Evolutionary conservation across 1,284 basidiomycete species (phyloP), one percentile per base, ranked within the genome.

Genomic region (Somion occarium): DNA sequence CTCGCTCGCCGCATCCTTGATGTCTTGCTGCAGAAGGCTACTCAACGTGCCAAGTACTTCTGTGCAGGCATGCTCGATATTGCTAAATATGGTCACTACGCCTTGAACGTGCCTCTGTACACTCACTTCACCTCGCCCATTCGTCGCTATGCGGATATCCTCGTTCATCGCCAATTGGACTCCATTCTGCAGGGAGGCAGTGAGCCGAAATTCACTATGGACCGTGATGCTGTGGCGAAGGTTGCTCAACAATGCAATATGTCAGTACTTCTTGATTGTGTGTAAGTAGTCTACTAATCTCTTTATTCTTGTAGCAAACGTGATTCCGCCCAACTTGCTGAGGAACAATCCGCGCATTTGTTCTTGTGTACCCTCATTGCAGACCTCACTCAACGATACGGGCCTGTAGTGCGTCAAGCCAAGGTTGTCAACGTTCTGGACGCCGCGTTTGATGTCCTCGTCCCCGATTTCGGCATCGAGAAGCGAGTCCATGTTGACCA

Each of bases 11-110:
- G 80, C 46, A 77, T 93, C 24, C 74, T 98, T 19, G 84, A 94
- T 65, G 66, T 96, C 19, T 75, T 98, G 39, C 83, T 87, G 26
- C 87, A 83, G 65, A 98, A 97, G 69, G 85, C 93, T 18, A 97
- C 96, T 61, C 87, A 88, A 54, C 83, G 85, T 48, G 92, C 97
- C 56, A 95, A 95, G 68, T 98, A 99, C 73, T 99, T 98, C 83
- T 99, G 96, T 67, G 85, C 95, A 23, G 97, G 97, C 58, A 97
- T 98, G 93, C 79, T 99, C 60, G 97, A 99, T 70, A 99, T 99
- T 64, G 92, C 94, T 42, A 98, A 99, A 73, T 99, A 98, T 67
- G 73, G 82, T 30, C 97, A 99, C 72, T 98, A 92, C 67, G 87
- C 94, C 1, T 76, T 99, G 60, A 96, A 88, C 61, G 76, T 85